Evolutionary conservation across 805 yeast species (phyloP), one percentile per base, ranked within the genome.

Genomic region (Starmera amethionina): DNA sequence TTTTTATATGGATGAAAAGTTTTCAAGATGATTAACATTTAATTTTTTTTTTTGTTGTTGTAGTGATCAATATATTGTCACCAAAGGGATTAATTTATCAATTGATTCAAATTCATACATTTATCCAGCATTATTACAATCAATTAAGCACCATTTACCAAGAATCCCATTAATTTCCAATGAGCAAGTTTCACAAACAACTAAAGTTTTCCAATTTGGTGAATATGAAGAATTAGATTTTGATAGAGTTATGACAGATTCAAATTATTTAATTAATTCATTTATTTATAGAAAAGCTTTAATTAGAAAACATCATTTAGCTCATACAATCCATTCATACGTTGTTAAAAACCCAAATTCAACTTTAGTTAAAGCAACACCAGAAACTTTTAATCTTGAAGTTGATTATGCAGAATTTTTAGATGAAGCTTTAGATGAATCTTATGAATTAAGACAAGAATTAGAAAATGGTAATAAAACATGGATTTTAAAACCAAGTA

Each of bases 361-460:
- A 1, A 63, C 77, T 1, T 65, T 93, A 41, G 63, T 57, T 3
- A 51, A 46, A 1, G 77, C 93, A 2, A 79, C 77, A 44, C 90
- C 97, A 1, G 84, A 77, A 40, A 72, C 89, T 4, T 87, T 68
- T 60, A 79, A 80, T 41, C 65, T 93, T 29, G 97, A 93, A 54
- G 75, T 93, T 18, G 97, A 90, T 52, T 93, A 86, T 60, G 97
- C 97, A 1, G 98, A 93, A 58, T 93, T 93, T 51, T 64, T 93
- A 38, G 97, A 93, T 51, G 98, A 93, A 56, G 73, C 96, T 0
- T 66, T 93, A 36, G 97, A 90, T 58, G 98, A 93, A 52, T 79
- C 84, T 32, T 89, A 83, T 65, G 98, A 90, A 54, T 67, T 93
- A 38, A 65, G 95, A 43, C 82, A 81, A 39, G 96, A 83, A 49